Evolutionary conservation across 2,329 filamentous ascomycete species (phyloP), one percentile per base, ranked within the genome.

Genomic region (Thielaviopsis populi): DNA sequence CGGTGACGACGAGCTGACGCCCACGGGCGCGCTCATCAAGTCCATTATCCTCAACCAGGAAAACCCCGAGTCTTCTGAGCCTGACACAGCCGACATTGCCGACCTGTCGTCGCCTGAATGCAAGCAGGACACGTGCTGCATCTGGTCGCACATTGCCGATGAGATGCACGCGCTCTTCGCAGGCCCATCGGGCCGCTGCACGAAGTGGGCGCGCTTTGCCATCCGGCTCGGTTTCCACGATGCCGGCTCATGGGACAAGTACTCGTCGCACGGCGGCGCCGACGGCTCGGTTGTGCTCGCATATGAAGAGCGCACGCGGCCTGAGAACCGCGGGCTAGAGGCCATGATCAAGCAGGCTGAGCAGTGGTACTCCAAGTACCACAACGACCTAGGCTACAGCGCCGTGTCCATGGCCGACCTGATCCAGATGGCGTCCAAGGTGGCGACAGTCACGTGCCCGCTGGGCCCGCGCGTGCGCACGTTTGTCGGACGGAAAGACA

Each of bases 391-490:
- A 3, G 73, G 74, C 54, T 71, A 70, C 65, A 68, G 70, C n/a
- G 27, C 53, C 1, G 74, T 83, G 41, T 74, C 75, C 2, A 78
- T 78, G 68, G 80, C 80, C 40, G 81, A 84, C 68, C 72, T 83
- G 7, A 76, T 81, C 42, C 80, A 83, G 69, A 78, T 81, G 68
- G 78, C 77, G 1, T 73, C 73, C 72, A 79, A 72, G 64, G 74
- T 80, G 48, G 80, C 77, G 22, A 78, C 79, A 7, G 75, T 79
- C 3, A 74, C 76, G 11, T 77, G 75, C 64, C 74, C 75, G 7
- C 71, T 75, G 4, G 75, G 75, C 1, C 80, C 81, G 1, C 75
- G 76, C 19, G 74, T 82, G 17, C 73, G 75, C 61, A 78, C 79
- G 0, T 80, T 77, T 61, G 75, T 82, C 33, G 81, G 81, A 42